phyloP scores from a whole-genome alignment of 2,329 filamentous ascomycete species.

The Colletotrichum cordylinicola region DNA sequence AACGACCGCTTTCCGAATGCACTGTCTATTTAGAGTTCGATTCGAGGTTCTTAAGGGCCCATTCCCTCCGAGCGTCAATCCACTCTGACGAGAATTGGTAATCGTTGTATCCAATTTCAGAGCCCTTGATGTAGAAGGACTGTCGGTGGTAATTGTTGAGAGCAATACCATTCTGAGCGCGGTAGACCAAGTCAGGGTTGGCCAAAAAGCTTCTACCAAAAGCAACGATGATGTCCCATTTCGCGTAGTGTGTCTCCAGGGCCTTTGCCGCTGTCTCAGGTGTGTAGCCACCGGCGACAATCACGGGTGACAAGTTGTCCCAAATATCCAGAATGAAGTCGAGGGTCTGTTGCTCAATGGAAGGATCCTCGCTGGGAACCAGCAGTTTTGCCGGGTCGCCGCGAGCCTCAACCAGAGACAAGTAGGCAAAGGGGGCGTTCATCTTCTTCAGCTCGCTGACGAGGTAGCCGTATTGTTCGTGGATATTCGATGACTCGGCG shows the following conservation, averaged over 20 bases:
- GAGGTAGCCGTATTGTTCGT: constrained; percentile 28
- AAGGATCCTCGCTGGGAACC: constrained; percentile 43
- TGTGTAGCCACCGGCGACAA: constrained; percentile 31
- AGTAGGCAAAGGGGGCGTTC: constrained; percentile 29
- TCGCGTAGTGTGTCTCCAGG: constrained; percentile 29
- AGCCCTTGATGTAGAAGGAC: constrained; percentile 27
- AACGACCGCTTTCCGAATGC: background rate
- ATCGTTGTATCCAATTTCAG: constrained; percentile 10
- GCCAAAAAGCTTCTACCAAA: constrained; percentile 33
- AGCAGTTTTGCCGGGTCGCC: constrained; percentile 26
- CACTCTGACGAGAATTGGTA: constrained; percentile 4
- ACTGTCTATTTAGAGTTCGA: background rate
- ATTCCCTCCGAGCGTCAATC: constrained; percentile 1
- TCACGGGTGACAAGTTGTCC: constrained; percentile 30
- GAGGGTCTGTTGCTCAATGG: constrained; percentile 27
- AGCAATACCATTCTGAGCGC: constrained; percentile 27
- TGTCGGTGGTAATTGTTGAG: constrained; percentile 29
- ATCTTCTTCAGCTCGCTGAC: constrained; percentile 30
- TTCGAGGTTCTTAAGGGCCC: background rate
- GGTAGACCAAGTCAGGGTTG: constrained; percentile 33
- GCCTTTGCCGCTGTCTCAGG: constrained; percentile 21
- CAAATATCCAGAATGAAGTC: constrained; percentile 35
- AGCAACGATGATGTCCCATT: constrained; percentile 33
- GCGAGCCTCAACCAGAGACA: constrained; percentile 32
- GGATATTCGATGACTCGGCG: constrained; percentile 23